Evolutionary conservation across 2,329 filamentous ascomycete genomes (phyloP), one percentile per base, ranked within the genome.

Genomic region (Coccinonectria pachysandricola): DNA sequence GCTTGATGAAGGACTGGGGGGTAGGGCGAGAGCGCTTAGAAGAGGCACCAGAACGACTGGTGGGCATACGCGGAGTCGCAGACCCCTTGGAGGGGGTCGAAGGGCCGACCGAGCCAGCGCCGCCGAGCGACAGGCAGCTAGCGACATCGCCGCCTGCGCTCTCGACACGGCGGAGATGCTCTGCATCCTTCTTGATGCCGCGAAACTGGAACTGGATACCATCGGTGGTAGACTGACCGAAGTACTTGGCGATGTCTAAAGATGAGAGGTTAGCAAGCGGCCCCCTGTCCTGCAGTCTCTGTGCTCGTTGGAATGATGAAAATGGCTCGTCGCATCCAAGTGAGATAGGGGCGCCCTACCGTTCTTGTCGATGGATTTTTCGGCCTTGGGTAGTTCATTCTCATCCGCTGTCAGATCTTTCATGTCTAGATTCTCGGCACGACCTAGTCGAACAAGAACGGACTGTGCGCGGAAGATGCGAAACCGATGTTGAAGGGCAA

Each of bases 151-250:
- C 51, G 14, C 63, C 64, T 2, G 51, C 46, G 12, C 54, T 50
- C n/a, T 60, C 56, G 3, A 62, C 60, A 3, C 53, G 42, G 21
- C 58, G 54, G 22, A 75, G 60, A 3, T 49, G 50, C 19, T 66
- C 60, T 15, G 64, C 70, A 15, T 71, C 58, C 18, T 56, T 57
- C 49, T 71, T 73, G 51, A 75, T 64, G 13, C 46, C 34, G 1
- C 71, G 63, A 42, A 77, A 74, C 41, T 75, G 71, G 45, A 71
- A 77, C 37, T 65, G 62, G n/a, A 76, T 62, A 7, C 72, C 72
- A 12, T 62, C 61, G 1, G 58, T 45, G 0, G 71, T 77, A 4
- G 66, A 71, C 30, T 71, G 68, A 14, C 71, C 71, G 36, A 71
- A 76, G 49, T 68, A 65, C 34, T 64, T 68, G 33, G 67, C 63